Percentiles rank a stretch among this genome's conserved stretches.
Evolutionary conservation across 805 yeast species (phyloP).

Genomic region (Grigorovia humatica): DNA sequence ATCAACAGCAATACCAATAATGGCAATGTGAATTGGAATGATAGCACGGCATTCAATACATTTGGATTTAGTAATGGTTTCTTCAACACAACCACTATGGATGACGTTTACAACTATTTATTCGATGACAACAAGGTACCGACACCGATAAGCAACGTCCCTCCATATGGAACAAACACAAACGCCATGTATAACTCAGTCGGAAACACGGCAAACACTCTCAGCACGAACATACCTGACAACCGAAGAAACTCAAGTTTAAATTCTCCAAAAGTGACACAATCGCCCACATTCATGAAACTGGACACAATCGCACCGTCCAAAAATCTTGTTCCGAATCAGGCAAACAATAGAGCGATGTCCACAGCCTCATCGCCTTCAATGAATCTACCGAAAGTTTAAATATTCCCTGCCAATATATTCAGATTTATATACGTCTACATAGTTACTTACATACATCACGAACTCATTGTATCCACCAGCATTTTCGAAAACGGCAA

Average conservation of each 20-base stretch:
- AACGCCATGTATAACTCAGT: background rate
- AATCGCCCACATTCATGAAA: background rate
- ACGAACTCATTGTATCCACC: background rate
- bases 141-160: background rate
- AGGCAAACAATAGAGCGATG: background rate
- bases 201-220: background rate
- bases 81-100: conserved; percentile 26
- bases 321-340: background rate
- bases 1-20: conserved; percentile 1
- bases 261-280: background rate
- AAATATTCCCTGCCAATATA: background rate
- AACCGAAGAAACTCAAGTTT: background rate
- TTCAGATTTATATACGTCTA: background rate
- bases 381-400: background rate
- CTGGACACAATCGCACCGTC: background rate
- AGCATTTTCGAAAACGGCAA: background rate
- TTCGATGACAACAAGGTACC: conserved; percentile 14
- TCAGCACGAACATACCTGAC: background rate
- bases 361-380: background rate
- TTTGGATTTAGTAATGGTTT: conserved; percentile 13
- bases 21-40: conserved; percentile 8
- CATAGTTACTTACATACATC: background rate
- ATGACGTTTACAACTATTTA: conserved; percentile 23
- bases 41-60: conserved; percentile 12
- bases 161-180: background rate